Percentiles rank a stretch among this genome's conserved stretches.
Conservation (phyloP, 345 rosid species). For the Ceriops tagal region DNA sequence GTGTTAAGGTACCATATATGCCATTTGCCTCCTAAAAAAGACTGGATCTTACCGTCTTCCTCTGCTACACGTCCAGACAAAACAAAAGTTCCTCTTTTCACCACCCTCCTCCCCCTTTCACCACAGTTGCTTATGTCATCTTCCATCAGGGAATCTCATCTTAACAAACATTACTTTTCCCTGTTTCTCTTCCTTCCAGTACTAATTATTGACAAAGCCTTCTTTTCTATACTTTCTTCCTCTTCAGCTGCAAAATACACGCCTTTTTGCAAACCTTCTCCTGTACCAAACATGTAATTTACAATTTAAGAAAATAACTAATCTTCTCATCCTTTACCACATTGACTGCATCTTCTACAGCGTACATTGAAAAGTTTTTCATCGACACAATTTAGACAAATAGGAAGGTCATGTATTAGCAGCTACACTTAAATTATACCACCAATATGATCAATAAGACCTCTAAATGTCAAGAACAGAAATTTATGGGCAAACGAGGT, state of each 20-base stretch:
- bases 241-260: conserved; percentile 24
- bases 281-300: background rate
- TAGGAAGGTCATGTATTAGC: background rate
- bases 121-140: conserved; percentile 38
- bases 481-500: too few species aligned
- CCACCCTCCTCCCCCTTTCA: conserved; percentile 16
- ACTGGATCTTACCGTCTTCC: conserved; percentile 26
- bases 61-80: conserved; percentile 44
- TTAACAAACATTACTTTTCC: conserved; percentile 39
- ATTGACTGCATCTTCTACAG: too few species aligned
- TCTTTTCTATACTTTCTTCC: conserved; percentile 33
- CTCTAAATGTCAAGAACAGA: too few species aligned
- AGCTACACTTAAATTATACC: too few species aligned
- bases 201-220: conserved; percentile 39
- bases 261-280: conserved; percentile 18
- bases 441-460: too few species aligned
- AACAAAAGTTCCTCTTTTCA: conserved; percentile 46
- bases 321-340: background rate
- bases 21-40: conserved; percentile 52
- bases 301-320: background rate
- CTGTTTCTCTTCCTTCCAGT: conserved; percentile 31
- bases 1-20: conserved; percentile 46
- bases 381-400: conserved; percentile 4
- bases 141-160: conserved; percentile 53
- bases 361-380: background rate